phyloP scores from a whole-genome alignment of 1,139 yeast genomes.

The Protomyces pachydermus region DNA sequence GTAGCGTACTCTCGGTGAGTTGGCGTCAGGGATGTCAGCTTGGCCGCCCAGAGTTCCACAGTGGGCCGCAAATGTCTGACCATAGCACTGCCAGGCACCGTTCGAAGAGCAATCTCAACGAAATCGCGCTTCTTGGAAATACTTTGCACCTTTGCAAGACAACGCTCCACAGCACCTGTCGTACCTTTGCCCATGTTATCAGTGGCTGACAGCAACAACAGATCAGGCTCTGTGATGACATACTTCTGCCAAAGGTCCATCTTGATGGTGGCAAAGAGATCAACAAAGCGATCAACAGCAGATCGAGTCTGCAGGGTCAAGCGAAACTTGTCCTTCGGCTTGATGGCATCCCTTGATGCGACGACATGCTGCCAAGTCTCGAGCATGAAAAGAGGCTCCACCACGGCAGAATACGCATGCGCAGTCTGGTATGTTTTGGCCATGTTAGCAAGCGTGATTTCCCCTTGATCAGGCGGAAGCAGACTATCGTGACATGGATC shows the following conservation, averaged over 20 bases:
- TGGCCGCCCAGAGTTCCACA: constrained; percentile 58
- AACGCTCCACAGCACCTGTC: constrained; percentile 39
- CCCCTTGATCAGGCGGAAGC: constrained; percentile 50
- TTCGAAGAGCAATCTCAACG: constrained; percentile 70
- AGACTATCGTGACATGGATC: constrained; percentile 56
- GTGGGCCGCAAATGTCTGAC: constrained; percentile 60
- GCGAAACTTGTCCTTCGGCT: constrained; percentile 57
- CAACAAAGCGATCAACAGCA: constrained; percentile 80
- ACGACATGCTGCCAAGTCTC: constrained; percentile 94
- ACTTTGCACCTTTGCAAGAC: constrained; percentile 74
- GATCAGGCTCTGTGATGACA: constrained; percentile 67
- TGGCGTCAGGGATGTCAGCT: constrained; percentile 61
- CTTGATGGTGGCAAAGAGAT: constrained; percentile 72
- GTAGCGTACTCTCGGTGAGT: constrained; percentile 90
- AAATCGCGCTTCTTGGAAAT: constrained; percentile 56
- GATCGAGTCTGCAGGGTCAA: constrained; percentile 72
- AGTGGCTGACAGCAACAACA: constrained; percentile 58
- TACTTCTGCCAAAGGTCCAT: constrained; percentile 50
- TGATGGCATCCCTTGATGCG: constrained; percentile 58
- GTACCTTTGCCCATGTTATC: constrained; percentile 12
- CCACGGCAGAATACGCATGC: constrained; percentile 58
- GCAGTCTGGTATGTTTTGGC: constrained; percentile 51
- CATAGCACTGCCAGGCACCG: constrained; percentile 49
- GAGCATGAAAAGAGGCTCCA: constrained; percentile 73
- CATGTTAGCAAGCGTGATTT: constrained; percentile 42